A percentile compares a stretch with the other conserved stretches of the same genome.
phyloP scores from a whole-genome alignment of 2,329 filamentous ascomycete species.

The Fusarium sp. region DNA sequence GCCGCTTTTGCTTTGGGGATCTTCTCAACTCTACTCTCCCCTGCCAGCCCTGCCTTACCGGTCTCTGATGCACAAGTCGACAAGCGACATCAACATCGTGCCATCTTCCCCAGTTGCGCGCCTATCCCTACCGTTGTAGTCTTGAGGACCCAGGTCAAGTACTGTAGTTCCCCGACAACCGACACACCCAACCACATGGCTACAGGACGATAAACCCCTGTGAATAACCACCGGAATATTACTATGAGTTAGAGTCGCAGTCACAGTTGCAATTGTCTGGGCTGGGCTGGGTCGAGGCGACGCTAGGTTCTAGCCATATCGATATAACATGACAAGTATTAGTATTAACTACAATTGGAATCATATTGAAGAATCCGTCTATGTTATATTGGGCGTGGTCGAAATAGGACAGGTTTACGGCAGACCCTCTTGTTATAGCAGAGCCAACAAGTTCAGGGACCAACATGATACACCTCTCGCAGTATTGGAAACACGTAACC shows the following conservation, averaged over 20 bases:
- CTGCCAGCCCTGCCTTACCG: neutral
- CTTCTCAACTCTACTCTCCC: neutral
- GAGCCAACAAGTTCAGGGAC: neutral
- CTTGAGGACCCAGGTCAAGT: neutral
- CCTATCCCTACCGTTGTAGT: conserved; percentile 15
- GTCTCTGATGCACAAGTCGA: neutral
- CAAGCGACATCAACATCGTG: conserved; percentile 31
- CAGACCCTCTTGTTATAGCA: neutral
- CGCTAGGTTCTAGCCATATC: neutral
- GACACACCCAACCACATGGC: conserved; percentile 33
- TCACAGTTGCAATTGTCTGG: neutral
- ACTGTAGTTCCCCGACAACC: conserved; percentile 9
- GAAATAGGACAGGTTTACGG: neutral
- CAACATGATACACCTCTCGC: neutral
- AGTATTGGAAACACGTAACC: neutral
- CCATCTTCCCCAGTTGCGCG: conserved; percentile 25
- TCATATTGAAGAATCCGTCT: neutral
- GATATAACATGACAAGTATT: neutral
- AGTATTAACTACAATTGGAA: neutral
- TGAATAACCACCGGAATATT: conserved; percentile 21
- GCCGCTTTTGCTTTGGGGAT: neutral
- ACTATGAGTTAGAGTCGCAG: conserved; percentile 4
- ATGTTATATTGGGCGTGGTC: neutral
- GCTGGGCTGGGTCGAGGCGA: neutral
- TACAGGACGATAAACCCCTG: conserved; percentile 2